phyloP scores from a whole-genome alignment of 371 early-diverging fungal genomes.

The Phascolomyces articulosus region DNA sequence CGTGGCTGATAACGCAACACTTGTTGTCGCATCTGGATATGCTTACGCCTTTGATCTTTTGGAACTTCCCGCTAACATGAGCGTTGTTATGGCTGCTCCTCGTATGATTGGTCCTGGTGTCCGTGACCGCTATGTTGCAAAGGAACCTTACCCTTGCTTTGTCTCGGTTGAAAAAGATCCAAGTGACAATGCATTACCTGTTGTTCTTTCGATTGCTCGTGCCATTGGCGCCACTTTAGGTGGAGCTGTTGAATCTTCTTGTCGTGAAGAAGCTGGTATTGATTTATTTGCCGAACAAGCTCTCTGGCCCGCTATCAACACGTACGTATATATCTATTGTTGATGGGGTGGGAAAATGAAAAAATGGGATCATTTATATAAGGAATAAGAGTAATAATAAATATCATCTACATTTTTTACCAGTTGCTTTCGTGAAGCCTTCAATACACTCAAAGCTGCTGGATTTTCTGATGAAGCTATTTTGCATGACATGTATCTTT shows the following conservation, averaged over 20 bases:
- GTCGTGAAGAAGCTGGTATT: slow-evolving; percentile 32
- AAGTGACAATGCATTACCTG: slow-evolving; percentile 13
- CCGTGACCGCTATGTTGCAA: slow-evolving; percentile 30
- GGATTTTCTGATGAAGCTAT: slow-evolving; percentile 34
- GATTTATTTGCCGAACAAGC: slow-evolving; percentile 33
- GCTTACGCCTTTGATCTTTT: slow-evolving; percentile 28
- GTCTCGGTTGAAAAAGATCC: slow-evolving; percentile 26
- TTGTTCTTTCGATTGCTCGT: slow-evolving; percentile 20
- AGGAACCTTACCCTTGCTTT: slow-evolving; percentile 32
- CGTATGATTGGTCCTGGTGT: slow-evolving; percentile 36
- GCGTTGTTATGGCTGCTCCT: slow-evolving; percentile 34
- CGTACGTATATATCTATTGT: slow-evolving; percentile 10
- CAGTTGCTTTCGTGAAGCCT: slow-evolving; percentile 28
- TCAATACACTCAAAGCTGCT: slow-evolving; percentile 24
- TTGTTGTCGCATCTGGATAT: slow-evolving; percentile 32
- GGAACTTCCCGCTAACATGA: slow-evolving; percentile 22
- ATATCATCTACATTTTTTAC: not conserved
- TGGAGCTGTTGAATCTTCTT: slow-evolving; percentile 26
- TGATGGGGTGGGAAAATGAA: not conserved
- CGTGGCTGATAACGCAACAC: slow-evolving; percentile 15
- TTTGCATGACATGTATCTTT: slow-evolving; percentile 32
- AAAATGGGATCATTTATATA: not conserved
- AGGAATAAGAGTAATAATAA: not conserved
- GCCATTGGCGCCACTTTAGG: slow-evolving; percentile 31
- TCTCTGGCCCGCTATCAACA: slow-evolving; percentile 33